Base-by-base conservation (phyloP, 306 rosid species). In the Rosa chinensis region DNA sequence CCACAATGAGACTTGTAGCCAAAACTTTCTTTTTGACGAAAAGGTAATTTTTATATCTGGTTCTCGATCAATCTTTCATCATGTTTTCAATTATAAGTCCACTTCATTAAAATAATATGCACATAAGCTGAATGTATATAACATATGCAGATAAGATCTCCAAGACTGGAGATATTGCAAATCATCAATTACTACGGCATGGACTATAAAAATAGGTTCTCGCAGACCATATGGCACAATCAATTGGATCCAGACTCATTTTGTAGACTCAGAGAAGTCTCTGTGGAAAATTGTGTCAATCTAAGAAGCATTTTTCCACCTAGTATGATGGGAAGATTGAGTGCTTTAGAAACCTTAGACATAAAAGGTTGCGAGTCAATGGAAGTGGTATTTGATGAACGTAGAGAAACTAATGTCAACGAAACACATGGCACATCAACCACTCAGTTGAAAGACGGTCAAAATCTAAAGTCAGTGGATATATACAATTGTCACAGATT, bases 251-350 rank as follows among this genome's bases (percentile, higher is more conserved):
- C 58, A 4, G 58, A 2, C 21, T 52, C 58, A 52, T 52, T 52
- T 50, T 52, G 58, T 21, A 16, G 58, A 52, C 58, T 52, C 58
- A 52, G 7, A 52, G n/a, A 52, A 4, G 8, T 52, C n/a, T 1
- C 1, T n/a, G 21, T 52, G 6, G 2, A 0, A 0, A 1, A 1
- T 5, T 50, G 56, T n/a, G 5, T 1, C 4, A 17, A 9, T 52
- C n/a, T 52, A 4, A 5, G 21, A 16, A 52, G 58, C 17, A 52
- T 52, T 52, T 52, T 52, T 17, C 58, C 58, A 17, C 58, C 58
- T 16, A 52, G 58, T 52, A 52, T 52, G 58, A 52, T 16, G n/a
- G 58, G 58, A 52, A 16, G 58, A 17, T 52, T 52, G n/a, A 50
- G 20, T 50, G 56, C 7, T 50, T 20, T 50, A 16, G 56, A 50